A percentile compares a stretch with the other conserved stretches of the same genome.
These are phyloP conservation scores for Heterobasidion irregulare DNA, from an alignment of 1,284 basidiomycete species.

Conservation along the genomic window DNA sequence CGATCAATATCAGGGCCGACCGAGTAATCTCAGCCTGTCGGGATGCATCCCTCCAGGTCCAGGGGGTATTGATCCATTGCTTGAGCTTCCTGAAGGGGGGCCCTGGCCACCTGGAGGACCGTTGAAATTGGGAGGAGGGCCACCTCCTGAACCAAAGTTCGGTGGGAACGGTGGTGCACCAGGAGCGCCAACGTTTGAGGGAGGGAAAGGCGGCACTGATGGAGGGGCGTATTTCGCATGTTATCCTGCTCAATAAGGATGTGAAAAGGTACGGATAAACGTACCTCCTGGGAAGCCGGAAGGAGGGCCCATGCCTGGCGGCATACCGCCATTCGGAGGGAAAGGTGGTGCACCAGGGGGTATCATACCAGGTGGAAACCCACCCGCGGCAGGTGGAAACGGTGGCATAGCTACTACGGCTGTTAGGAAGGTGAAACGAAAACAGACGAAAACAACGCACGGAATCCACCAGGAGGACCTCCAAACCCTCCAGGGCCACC, in stretches of 20 bases:
- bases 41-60: constrained; percentile 66
- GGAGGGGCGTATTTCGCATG: constrained; percentile 1
- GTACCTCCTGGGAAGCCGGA: constrained; percentile 12
- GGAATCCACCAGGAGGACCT: constrained; percentile 38
- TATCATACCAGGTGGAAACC: constrained; percentile 41
- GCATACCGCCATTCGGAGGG: constrained; percentile 21
- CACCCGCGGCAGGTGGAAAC: constrained; percentile 48
- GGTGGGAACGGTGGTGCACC: constrained; percentile 37
- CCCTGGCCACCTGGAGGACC: constrained; percentile 19
- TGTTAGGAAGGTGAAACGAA: constrained; percentile 3
- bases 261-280: not conserved
- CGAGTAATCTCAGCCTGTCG: constrained; percentile 78
- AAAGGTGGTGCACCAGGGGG: constrained; percentile 28
- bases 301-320: constrained; percentile 18
- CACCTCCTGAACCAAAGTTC: constrained; percentile 2
- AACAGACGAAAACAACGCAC: constrained; percentile 22
- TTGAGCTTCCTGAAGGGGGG: constrained; percentile 19
- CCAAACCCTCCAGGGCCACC: constrained; percentile 34
- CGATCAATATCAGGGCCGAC: too few relatives aligned
- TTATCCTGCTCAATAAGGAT: not conserved
- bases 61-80: constrained; percentile 17
- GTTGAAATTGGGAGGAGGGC: constrained; percentile 13
- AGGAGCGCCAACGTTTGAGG: constrained; percentile 26
- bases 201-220: constrained; percentile 48
- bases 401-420: constrained; percentile 46